These are phyloP conservation scores for Entomortierella beljakovae DNA, from an alignment of 192 early-diverging fungal species.

Conservation along the genomic window DNA sequence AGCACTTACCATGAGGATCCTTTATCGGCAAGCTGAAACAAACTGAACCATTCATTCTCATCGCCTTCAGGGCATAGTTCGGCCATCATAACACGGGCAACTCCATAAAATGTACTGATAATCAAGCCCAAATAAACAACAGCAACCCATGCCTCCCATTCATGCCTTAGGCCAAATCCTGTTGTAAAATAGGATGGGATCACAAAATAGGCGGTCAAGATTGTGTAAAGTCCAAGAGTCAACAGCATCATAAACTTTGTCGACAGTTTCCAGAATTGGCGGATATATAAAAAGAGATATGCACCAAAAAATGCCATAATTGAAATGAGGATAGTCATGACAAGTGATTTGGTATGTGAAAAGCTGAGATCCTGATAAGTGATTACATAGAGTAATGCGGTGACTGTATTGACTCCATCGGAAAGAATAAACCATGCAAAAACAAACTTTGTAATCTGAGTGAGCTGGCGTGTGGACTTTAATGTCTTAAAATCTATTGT, in stretches of 20 bases:
- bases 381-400: conserved; percentile 67
- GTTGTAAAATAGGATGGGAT: conserved; percentile 56
- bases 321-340: conserved; percentile 61
- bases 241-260: conserved; percentile 62
- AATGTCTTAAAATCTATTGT: conserved; percentile 52
- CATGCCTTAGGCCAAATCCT: conserved; percentile 51
- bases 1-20: conserved; percentile 60
- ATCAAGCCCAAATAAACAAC: conserved; percentile 56
- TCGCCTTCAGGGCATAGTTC: conserved; percentile 70
- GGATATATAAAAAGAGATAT: conserved; percentile 61
- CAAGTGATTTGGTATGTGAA: conserved; percentile 56
- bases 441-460: conserved; percentile 66
- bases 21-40: conserved; percentile 72
- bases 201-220: conserved; percentile 65
- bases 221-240: conserved; percentile 46
- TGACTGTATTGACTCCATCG: conserved; percentile 66
- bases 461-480: conserved; percentile 55
- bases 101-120: conserved; percentile 62
- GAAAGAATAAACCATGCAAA: conserved; percentile 76
- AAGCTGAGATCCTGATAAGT: conserved; percentile 65
- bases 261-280: conserved; percentile 49
- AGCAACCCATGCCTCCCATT: conserved; percentile 45
- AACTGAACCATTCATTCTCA: conserved; percentile 73
- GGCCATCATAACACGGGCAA: conserved; percentile 63
- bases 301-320: conserved; percentile 61